These are phyloP conservation scores for Paracoccidioides lutzii DNA, from an alignment of 2,329 filamentous ascomycete species.

Conservation along the genomic window DNA sequence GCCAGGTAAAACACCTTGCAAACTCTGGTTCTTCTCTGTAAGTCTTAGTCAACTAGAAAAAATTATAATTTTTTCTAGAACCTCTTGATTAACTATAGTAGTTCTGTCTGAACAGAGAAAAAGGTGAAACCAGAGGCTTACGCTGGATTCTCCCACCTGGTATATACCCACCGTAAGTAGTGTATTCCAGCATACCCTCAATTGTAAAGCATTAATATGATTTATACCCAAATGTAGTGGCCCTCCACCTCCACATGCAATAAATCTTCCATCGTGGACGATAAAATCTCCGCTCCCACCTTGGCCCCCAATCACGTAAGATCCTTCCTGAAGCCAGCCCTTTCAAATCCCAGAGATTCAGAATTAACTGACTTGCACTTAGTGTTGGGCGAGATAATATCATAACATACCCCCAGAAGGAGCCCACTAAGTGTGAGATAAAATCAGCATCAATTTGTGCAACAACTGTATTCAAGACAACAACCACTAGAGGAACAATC, in stretches of 20 bases:
- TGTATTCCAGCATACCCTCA: not conserved
- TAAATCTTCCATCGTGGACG: not conserved
- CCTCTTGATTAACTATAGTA: not conserved
- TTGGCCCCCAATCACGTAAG: conserved; percentile 1
- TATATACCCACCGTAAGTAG: not conserved
- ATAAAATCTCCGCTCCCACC: conserved; percentile 1
- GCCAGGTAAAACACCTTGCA: not conserved
- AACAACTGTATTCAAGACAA: not conserved
- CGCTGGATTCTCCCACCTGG: conserved; percentile 1
- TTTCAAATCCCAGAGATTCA: not conserved
- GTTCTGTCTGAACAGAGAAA: not conserved
- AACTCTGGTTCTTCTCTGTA: conserved; percentile 2
- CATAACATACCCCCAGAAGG: conserved; percentile 1
- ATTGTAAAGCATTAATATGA: not conserved
- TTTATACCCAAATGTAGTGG: not conserved
- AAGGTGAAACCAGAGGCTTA: not conserved
- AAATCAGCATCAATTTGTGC: not conserved
- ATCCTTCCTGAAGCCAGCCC: not conserved
- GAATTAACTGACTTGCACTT: not conserved
- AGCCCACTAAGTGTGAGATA: not conserved
- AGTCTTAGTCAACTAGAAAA: not conserved
- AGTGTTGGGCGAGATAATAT: not conserved
- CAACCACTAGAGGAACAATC: not conserved
- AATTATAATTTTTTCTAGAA: not conserved
- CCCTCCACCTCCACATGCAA: not conserved